These are phyloP conservation scores for Daldinia caldariorum DNA, from an alignment of 495 filamentous ascomycete species.

Conservation along the genomic window DNA sequence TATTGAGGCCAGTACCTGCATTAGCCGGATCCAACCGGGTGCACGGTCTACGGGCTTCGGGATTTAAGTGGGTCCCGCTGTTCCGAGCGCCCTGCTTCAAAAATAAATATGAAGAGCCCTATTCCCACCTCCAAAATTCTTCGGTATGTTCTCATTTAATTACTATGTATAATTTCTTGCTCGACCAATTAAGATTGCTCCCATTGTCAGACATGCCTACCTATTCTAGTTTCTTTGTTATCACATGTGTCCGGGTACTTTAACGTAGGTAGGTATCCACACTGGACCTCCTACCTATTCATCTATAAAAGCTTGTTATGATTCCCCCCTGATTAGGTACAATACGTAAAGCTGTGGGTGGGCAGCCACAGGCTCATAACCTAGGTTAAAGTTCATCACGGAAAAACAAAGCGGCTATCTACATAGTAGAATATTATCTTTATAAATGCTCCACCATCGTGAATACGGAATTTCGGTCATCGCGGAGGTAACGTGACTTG, in stretches of 20 bases:
- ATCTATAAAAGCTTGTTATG: no score
- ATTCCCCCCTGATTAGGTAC: no score
- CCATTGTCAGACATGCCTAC: not conserved
- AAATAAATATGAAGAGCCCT: not conserved
- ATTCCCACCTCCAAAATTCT: not conserved
- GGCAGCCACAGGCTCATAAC: no score
- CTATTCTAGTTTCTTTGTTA: not conserved
- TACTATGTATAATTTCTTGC: not conserved
- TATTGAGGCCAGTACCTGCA: constrained; percentile 19
- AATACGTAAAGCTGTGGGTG: no score
- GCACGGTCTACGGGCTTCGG: constrained; percentile 8
- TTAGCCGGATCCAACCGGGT: constrained; percentile 22
- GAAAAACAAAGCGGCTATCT: no score
- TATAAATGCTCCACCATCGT: not conserved
- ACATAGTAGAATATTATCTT: no score
- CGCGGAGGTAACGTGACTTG: not conserved
- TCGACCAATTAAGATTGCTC: not conserved
- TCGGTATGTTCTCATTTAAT: not conserved
- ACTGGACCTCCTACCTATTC: no score
- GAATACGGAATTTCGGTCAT: not conserved
- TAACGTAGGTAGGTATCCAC: no score
- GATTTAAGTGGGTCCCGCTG: constrained; percentile 18
- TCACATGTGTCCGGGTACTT: not conserved
- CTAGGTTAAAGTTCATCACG: no score
- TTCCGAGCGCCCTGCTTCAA: constrained; percentile 5